Conservation (phyloP, 208 protist genomes). For the Acanthamoeba castellanii region DNA sequence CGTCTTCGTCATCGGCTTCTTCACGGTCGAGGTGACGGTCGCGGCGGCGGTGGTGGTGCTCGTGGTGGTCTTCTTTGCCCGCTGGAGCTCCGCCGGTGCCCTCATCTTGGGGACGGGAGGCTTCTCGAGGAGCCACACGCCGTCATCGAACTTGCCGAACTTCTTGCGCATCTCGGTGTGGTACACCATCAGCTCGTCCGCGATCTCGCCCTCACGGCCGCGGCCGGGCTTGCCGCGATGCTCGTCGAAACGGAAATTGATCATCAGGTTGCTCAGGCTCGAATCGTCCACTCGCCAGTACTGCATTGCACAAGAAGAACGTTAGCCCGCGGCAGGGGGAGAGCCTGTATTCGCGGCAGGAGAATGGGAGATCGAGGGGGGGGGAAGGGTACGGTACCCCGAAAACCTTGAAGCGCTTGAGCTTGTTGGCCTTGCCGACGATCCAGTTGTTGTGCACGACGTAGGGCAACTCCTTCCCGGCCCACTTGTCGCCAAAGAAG, state of each 20-base stretch:
- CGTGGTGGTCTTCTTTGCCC: neutral
- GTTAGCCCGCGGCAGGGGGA: too few relatives aligned
- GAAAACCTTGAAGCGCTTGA: constrained; percentile 1
- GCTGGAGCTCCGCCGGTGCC: neutral
- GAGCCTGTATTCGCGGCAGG: neutral
- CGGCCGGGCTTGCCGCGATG: neutral
- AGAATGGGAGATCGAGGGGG: neutral
- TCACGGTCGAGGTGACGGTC: neutral
- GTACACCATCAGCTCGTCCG: constrained; percentile 32
- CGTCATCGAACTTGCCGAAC: constrained; percentile 26
- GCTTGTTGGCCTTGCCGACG: neutral
- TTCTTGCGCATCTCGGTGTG: constrained; percentile 14
- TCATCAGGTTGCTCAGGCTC: neutral
- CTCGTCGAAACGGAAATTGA: neutral
- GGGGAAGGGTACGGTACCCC: neutral
- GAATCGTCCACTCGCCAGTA: neutral
- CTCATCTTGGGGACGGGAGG: neutral
- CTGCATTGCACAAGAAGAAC: neutral
- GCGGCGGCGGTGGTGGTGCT: neutral
- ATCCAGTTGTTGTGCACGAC: constrained; percentile 54
- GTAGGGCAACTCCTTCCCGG: neutral
- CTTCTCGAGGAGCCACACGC: neutral
- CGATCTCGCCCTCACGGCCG: neutral
- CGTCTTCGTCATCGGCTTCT: too few relatives aligned
- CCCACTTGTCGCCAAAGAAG: neutral